Conservation (phyloP, 306 rosid species). For the Benincasa hispida region DNA sequence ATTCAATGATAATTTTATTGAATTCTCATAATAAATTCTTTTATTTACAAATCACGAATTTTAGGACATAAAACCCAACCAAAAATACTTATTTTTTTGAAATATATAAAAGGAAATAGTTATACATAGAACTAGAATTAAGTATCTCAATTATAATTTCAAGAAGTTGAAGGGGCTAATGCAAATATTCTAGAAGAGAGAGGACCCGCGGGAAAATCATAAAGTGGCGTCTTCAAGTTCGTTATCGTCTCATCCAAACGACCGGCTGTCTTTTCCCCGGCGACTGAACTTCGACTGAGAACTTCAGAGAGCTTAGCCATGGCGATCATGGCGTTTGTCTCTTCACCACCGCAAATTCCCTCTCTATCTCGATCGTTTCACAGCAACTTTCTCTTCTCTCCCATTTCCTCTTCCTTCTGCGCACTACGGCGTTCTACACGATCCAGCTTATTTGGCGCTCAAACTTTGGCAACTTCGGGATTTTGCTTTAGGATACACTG, state of each 20-base stretch:
- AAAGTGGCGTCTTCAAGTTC: slow-evolving; percentile 2
- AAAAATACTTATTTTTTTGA: no score
- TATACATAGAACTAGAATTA: no score
- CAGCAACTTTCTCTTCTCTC: background rate
- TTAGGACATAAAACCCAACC: no score
- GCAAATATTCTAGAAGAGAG: background rate
- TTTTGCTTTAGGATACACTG: slow-evolving; percentile 29
- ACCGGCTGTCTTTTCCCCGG: background rate
- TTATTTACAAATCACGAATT: no score
- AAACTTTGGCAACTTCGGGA: background rate
- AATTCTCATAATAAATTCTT: no score
- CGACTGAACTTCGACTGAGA: background rate
- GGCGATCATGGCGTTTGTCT: slow-evolving; percentile 25
- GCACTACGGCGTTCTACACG: slow-evolving; percentile 9
- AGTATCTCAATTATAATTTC: background rate
- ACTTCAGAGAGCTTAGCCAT: slow-evolving; percentile 3
- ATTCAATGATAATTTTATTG: no score
- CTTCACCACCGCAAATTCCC: slow-evolving; percentile 13
- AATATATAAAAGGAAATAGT: background rate
- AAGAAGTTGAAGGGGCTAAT: background rate
- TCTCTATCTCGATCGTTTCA: background rate
- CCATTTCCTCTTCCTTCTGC: slow-evolving; percentile 6
- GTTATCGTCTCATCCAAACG: slow-evolving; percentile 17
- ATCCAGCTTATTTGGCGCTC: background rate
- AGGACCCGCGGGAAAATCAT: background rate